Evolutionary conservation across 768 basidiomycete genomes (phyloP).

Genomic region (Naganishia vishniacii): DNA sequence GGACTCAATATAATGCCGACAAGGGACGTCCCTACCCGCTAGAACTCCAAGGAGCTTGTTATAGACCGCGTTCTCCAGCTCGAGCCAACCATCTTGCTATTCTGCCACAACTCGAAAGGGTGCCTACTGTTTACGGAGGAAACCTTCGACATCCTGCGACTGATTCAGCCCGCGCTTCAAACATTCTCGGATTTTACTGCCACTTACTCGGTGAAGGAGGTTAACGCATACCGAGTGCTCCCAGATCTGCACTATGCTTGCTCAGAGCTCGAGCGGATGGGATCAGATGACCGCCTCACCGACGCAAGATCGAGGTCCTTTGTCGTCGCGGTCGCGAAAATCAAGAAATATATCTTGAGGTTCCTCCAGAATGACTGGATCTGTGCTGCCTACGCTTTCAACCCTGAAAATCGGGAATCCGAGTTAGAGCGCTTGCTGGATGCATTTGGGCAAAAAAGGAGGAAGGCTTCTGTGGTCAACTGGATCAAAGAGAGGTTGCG

Average conservation of each 20-base stretch:
- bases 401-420: not conserved
- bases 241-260: not conserved
- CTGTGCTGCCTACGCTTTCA: not conserved
- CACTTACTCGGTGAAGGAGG: not conserved
- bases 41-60: not conserved
- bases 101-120: not conserved
- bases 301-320: not conserved
- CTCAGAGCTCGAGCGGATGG: not conserved
- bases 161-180: not conserved
- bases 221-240: not conserved
- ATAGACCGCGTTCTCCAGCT: not conserved
- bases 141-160: not conserved
- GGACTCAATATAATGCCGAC: too few relatives aligned
- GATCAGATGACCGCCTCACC: not conserved
- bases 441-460: not conserved
- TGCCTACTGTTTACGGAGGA: not conserved
- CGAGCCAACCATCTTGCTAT: not conserved
- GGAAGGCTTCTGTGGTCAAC: too few relatives aligned
- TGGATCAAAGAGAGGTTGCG: too few relatives aligned
- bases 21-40: not conserved
- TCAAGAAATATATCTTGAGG: not conserved
- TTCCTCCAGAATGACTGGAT: conserved; percentile 6
- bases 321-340: not conserved
- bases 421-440: not conserved
- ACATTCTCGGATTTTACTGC: not conserved